Evolutionary conservation across 306 rosid species (phyloP), one percentile per base, ranked within the genome.

Genomic region (Oxytropis ochrocephala): DNA sequence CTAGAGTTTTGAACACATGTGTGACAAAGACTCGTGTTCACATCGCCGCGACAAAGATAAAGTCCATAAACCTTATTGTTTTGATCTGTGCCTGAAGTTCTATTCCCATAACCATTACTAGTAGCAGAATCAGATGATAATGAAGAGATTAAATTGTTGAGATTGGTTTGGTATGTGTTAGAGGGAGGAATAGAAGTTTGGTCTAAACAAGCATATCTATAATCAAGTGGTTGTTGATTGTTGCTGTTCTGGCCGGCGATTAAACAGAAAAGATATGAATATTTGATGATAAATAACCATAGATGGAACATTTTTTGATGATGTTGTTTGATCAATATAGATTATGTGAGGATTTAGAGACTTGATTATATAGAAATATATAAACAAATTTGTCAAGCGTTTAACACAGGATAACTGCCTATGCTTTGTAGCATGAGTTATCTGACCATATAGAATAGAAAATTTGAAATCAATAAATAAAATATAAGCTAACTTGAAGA

Each of bases 201-300:
- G 16, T 81, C 85, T 51, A 76, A 67, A 77, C 85, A 81, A 32
- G 79, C 79, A 61, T 76, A 72, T 35, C 85, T 70, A 55, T 81
- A 77, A 53, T 76, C 76, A 53, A 67, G 79, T 36, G 49, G 58
- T 5, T 44, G 58, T 38, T 54, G n/a, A 6, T 65, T 60, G 75
- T 58, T 66, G 14, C 1, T 79, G 59, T 72, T 76, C 46, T 81
- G 72, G 1, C 50, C 17, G 18, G 63, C 8, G 27, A 13, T 47
- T 24, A 66, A 43, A 38, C 47, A 66, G 18, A 76, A 3, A 16
- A 80, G 70, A 30, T 3, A 32, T 7, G n/a, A n/a, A 43, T 7
- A 62, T 52, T 69, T 69, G 66, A 76, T 36, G 7, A 48, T 62
- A 47, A 61, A 69, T 8, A 52, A 8, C 81, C 72, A 77, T 61